Evolutionary conservation across 1,139 yeast species (phyloP).

Genomic region (Groenewaldozyma auringiensis): DNA sequence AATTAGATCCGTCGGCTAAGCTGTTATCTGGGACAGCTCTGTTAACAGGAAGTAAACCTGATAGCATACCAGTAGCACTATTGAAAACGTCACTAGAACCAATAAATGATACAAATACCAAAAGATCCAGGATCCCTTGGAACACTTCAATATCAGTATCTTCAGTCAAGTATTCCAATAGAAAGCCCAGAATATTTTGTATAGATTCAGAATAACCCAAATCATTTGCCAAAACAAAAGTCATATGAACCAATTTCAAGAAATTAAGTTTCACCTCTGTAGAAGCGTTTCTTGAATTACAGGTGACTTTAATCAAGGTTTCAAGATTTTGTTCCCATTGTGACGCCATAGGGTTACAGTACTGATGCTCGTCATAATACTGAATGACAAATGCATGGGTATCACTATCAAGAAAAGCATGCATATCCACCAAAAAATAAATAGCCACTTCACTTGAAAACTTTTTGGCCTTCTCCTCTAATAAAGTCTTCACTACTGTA

Average conservation of each 20-base stretch:
- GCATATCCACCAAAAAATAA: constrained; percentile 37
- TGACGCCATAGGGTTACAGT: constrained; percentile 48
- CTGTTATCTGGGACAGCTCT: neutral
- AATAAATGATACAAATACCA: constrained; percentile 14
- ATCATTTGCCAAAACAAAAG: constrained; percentile 26
- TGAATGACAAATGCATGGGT: constrained; percentile 39
- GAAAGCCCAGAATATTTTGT: constrained; percentile 15
- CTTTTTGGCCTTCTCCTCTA: constrained; percentile 31
- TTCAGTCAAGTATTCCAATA: constrained; percentile 15
- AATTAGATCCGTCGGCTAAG: neutral
- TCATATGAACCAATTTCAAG: constrained; percentile 39
- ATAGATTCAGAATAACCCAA: constrained; percentile 16
- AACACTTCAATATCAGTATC: constrained; percentile 34
- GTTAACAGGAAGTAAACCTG: neutral
- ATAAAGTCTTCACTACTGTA: constrained; percentile 6
- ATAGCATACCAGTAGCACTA: constrained; percentile 14
- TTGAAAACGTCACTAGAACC: constrained; percentile 13
- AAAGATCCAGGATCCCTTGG: constrained; percentile 29
- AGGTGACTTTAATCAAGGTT: constrained; percentile 43
- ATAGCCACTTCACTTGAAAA: constrained; percentile 39
- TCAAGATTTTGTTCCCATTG: constrained; percentile 47
- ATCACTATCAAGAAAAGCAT: constrained; percentile 34
- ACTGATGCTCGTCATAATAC: constrained; percentile 42
- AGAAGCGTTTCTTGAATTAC: constrained; percentile 29
- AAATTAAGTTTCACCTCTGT: constrained; percentile 36